Evolutionary conservation across 371 early-diverging fungal species (phyloP).

Genomic region (Paraphysoderma sedebokerense): DNA sequence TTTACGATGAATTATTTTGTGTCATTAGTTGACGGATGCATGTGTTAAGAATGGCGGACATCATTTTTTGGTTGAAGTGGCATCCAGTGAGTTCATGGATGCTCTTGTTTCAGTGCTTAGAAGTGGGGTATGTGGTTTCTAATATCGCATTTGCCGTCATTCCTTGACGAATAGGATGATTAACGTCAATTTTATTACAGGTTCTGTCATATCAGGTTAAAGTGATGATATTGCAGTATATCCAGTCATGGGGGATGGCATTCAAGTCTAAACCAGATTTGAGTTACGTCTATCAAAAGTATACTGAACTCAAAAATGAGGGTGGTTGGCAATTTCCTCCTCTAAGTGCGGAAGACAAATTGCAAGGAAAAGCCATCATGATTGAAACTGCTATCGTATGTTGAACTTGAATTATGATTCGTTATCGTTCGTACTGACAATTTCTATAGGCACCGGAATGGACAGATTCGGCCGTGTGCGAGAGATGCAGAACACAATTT

Average conservation of each 20-base stretch:
- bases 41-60: constrained; percentile 88
- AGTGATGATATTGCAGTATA: constrained; percentile 42
- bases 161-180: too few relatives aligned
- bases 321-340: constrained; percentile 20
- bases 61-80: constrained; percentile 66
- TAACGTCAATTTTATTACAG: too few relatives aligned
- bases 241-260: constrained; percentile 78
- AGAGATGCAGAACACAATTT: constrained; percentile 74
- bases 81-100: constrained; percentile 78
- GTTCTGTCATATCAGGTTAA: constrained; percentile 39
- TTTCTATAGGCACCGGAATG: constrained; percentile 71
- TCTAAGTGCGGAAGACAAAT: background rate
- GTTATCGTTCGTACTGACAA: too few relatives aligned
- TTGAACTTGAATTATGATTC: too few relatives aligned
- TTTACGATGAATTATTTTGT: background rate
- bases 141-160: background rate
- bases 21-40: constrained; percentile 34
- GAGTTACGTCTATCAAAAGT: constrained; percentile 51
- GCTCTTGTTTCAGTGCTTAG: constrained; percentile 45
- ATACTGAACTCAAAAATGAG: constrained; percentile 50
- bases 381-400: constrained; percentile 51
- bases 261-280: constrained; percentile 55
- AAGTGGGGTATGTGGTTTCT: constrained; percentile 26
- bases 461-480: constrained; percentile 82
- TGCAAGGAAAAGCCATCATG: constrained; percentile 23